These are phyloP conservation scores for Aphanomyces stellatus DNA, from an alignment of 352 stramenopile species.

Conservation along the genomic window DNA sequence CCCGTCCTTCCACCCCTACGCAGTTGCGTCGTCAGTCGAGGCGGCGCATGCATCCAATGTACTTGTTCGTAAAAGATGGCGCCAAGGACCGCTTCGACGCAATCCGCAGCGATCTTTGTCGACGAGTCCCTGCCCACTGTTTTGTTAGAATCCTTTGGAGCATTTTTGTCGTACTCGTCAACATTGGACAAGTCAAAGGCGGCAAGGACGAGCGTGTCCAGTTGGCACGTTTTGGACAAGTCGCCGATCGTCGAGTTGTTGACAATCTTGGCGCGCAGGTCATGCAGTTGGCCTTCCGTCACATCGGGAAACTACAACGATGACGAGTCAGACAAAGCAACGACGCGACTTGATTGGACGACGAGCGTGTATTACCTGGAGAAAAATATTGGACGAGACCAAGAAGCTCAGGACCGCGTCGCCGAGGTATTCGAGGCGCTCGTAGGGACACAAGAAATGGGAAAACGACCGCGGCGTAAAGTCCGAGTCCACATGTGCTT, in stretches of 20 bases:
- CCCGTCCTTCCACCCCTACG: background rate
- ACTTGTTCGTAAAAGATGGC: conserved; percentile 75
- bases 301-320: conserved; percentile 42
- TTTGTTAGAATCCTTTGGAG: no score
- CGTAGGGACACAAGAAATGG: conserved; percentile 67
- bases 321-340: background rate
- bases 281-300: conserved; percentile 54
- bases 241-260: conserved; percentile 72
- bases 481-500: conserved; percentile 47
- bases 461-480: conserved; percentile 76
- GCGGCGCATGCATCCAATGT: background rate
- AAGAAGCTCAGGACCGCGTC: conserved; percentile 80
- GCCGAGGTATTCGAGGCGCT: conserved; percentile 76
- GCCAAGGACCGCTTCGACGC: conserved; percentile 69
- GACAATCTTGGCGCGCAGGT: conserved; percentile 61
- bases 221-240: conserved; percentile 63
- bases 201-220: conserved; percentile 60
- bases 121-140: conserved; percentile 41
- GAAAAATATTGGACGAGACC: conserved; percentile 64
- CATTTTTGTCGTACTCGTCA: conserved; percentile 13
- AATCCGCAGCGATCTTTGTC: conserved; percentile 74
- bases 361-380: no score
- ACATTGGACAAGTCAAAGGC: conserved; percentile 50
- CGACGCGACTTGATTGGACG: background rate
- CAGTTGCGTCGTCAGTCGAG: background rate